These are phyloP conservation scores for Massarina eburnea DNA, from an alignment of 2,329 filamentous ascomycete species.

Conservation along the genomic window DNA sequence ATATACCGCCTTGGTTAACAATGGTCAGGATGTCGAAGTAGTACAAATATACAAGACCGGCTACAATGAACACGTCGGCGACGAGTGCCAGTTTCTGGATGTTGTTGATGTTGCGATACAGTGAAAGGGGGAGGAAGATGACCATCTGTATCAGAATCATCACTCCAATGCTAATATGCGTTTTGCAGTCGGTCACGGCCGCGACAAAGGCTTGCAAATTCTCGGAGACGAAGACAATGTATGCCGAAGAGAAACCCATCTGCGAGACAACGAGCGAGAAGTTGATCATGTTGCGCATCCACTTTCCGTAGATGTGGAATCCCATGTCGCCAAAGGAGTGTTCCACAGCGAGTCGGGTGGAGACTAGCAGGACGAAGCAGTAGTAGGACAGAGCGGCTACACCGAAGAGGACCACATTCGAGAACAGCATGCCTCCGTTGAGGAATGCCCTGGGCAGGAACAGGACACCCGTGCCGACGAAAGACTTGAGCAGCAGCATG, in stretches of 20 bases:
- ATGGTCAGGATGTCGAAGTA: constrained; percentile 93
- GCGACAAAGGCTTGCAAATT: constrained; percentile 94
- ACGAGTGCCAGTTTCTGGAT: constrained; percentile 92
- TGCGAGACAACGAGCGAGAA: constrained; percentile 93
- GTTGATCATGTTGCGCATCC: constrained; percentile 86
- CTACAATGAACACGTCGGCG: constrained; percentile 90
- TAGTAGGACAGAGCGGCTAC: constrained; percentile 92
- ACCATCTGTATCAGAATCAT: constrained; percentile 94
- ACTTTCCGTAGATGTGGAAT: constrained; percentile 84
- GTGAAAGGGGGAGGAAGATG: constrained; percentile 89
- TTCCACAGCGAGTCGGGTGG: constrained; percentile 79
- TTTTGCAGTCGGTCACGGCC: constrained; percentile 85
- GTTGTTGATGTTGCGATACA: constrained; percentile 96
- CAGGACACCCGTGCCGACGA: constrained; percentile 93
- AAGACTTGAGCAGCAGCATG: constrained; percentile 89
- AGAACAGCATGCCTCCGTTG: constrained; percentile 97
- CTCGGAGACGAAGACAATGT: constrained; percentile 95
- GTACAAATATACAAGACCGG: constrained; percentile 90
- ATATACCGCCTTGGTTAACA: constrained; percentile 67
- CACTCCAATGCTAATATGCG: constrained; percentile 80
- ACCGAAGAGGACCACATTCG: constrained; percentile 82
- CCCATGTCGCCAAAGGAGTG: constrained; percentile 99
- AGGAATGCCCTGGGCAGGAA: constrained; percentile 92
- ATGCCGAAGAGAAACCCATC: constrained; percentile 90
- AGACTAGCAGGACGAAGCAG: constrained; percentile 92